Evolutionary conservation across 352 stramenopile species (phyloP).

Genomic region (Pythium volutum): DNA sequence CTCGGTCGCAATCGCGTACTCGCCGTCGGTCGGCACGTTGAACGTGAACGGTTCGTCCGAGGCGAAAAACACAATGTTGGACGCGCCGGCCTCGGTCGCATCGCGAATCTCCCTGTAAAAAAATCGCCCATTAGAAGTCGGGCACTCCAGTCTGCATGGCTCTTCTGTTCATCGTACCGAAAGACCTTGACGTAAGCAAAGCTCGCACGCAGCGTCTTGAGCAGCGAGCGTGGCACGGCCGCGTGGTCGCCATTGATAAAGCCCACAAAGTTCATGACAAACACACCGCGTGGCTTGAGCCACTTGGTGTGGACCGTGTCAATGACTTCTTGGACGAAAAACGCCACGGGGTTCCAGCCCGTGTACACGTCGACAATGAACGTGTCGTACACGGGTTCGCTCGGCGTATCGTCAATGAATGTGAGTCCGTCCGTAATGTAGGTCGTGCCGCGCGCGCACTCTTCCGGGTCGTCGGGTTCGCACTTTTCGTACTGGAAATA

Average conservation of each 20-base stretch:
- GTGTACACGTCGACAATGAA: constrained; percentile 74
- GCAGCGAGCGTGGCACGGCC: constrained; percentile 62
- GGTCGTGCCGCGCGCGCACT: constrained; percentile 49
- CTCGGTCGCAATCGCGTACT: constrained; percentile 42
- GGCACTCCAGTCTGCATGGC: background rate
- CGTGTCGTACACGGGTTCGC: constrained; percentile 42
- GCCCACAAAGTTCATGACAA: constrained; percentile 81
- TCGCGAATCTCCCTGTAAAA: constrained; percentile 47
- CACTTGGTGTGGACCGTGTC: constrained; percentile 45
- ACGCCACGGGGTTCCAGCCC: constrained; percentile 62
- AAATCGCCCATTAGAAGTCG: background rate
- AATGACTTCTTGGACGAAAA: constrained; percentile 66
- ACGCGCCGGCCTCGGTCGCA: constrained; percentile 29
- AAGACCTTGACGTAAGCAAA: constrained; percentile 69
- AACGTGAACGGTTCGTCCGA: constrained; percentile 70
- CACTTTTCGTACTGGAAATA: constrained; percentile 77
- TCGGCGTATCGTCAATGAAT: constrained; percentile 46
- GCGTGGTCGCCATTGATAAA: constrained; percentile 50
- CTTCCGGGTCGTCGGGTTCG: constrained; percentile 32
- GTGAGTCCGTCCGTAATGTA: constrained; percentile 64
- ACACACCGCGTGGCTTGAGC: constrained; percentile 48
- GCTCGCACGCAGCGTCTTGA: constrained; percentile 60
- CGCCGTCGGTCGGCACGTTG: constrained; percentile 41
- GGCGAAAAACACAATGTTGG: constrained; percentile 79
- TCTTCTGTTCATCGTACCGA: constrained; percentile 21